Conservation (phyloP, 1,139 yeast species). For the Candida tropicalis region DNA sequence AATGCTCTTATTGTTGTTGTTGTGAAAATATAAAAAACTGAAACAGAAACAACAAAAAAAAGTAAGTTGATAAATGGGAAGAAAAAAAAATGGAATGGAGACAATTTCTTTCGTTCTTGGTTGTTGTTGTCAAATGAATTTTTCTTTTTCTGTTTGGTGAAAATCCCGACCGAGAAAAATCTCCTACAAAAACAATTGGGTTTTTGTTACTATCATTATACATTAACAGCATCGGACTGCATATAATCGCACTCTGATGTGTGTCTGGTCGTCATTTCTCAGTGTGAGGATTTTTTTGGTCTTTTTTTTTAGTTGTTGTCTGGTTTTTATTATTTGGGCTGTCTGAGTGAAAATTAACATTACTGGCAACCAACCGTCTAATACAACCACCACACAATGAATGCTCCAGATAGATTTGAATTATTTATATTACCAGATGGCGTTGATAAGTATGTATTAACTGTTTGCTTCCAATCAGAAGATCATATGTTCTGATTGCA, state of each 20-base stretch:
- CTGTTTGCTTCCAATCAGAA: no score
- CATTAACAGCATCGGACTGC: not conserved
- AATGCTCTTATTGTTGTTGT: not conserved
- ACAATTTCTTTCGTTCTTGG: not conserved
- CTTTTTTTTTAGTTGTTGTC: no score
- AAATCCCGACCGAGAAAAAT: no score
- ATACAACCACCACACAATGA: constrained; percentile 52
- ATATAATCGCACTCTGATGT: no score
- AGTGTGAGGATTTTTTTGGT: no score
- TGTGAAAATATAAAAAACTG: not conserved
- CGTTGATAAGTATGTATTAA: constrained; percentile 67
- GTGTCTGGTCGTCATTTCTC: no score
- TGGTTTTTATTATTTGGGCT: not conserved
- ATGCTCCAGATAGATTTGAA: constrained; percentile 99
- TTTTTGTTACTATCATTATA: not conserved
- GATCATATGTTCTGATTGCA: no score
- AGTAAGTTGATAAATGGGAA: not conserved
- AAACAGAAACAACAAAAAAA: not conserved
- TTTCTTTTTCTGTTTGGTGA: not conserved
- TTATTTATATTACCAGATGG: constrained; percentile 97
- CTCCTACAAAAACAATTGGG: no score
- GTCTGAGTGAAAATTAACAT: not conserved
- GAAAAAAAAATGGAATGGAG: constrained; percentile 1
- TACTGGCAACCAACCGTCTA: no score
- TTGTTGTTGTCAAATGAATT: constrained; percentile 2